phyloP scores from a whole-genome alignment of 177 flowering plant species.

The Telopea speciosissima region DNA sequence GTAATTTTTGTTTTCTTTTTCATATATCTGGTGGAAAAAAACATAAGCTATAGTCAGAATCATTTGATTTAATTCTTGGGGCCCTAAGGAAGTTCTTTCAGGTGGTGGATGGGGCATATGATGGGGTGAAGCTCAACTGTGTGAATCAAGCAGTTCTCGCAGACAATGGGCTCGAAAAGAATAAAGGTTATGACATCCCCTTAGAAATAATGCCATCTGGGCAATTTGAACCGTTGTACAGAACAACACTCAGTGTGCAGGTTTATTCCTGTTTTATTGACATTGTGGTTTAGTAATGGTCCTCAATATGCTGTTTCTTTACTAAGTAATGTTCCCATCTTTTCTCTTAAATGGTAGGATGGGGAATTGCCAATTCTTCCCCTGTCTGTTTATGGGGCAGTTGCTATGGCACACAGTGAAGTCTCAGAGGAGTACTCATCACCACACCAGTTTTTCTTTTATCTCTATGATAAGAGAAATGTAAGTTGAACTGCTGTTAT shows the following conservation, averaged over 20 bases:
- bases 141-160: slow-evolving; percentile 72
- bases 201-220: slow-evolving; percentile 93
- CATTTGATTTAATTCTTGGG: neutral
- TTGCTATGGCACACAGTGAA: slow-evolving; percentile 87
- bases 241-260: slow-evolving; percentile 71
- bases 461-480: slow-evolving; percentile 83
- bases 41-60: neutral
- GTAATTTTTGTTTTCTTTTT: too few species aligned
- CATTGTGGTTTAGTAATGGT: neutral
- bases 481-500: slow-evolving; percentile 41
- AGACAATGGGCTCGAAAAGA: slow-evolving; percentile 41
- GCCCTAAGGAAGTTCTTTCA: slow-evolving; percentile 13
- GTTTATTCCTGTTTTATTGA: slow-evolving; percentile 23
- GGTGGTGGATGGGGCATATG: slow-evolving; percentile 79
- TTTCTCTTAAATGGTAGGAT: slow-evolving; percentile 45
- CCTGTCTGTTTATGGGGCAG: slow-evolving; percentile 91
- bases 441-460: slow-evolving; percentile 87
- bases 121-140: slow-evolving; percentile 65
- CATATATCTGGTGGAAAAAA: too few species aligned
- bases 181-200: slow-evolving; percentile 52
- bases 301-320: neutral
- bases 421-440: slow-evolving; percentile 84
- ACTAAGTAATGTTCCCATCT: slow-evolving; percentile 5
- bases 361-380: slow-evolving; percentile 97
- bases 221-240: slow-evolving; percentile 91